Base-by-base conservation (phyloP, 768 basidiomycete genomes). In the Tricholoma furcatifolium region DNA sequence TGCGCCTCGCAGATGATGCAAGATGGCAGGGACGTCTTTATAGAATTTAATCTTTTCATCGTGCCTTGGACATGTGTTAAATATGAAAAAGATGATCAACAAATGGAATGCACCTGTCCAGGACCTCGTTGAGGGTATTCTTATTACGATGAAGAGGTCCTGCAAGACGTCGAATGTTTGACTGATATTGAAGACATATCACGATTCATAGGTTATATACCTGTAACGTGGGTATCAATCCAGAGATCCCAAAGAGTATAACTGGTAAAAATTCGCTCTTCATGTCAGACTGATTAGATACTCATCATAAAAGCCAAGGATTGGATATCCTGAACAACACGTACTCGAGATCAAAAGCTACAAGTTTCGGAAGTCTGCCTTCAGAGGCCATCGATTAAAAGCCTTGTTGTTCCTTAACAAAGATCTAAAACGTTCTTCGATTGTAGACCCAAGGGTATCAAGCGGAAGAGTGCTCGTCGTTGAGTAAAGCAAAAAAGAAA, bases 201-300 rank as follows among this genome's bases (percentile, higher is more conserved):
- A 32, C 44, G 14, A 39, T 18, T 27, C 30, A 34, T n/a, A 10
- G 42, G 2, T 17, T 8, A 51, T 64, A n/a, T 54, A 78, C 83
- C 80, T 40, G 76, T 70, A 47, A 89, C 76, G 65, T 92, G 87
- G 15, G 84, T 84, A 66, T 94, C 92, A 47, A 93, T 86, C 91
- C 91, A 93, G 14, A 93, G 73, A 52, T 86, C 81, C 91, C 91
- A 93, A 6, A 93, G 73, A 0, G 92, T 93, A 65, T 88, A 93
- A 63, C 91, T 91, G 56, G 32, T 6, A 53, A 43, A 15, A 12
- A 48, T 49, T 34, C 23, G 10, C 47, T n/a, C 54, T 21, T 57
- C 49, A 34, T 38, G 32, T 42, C 12, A 34, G n/a, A 14, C 30
- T 17, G 27, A 31, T 10, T 11, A 34, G 12, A 21, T 27, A 30